Base-by-base conservation (phyloP, 139 green algal species). In the Picochlorum sp. region DNA sequence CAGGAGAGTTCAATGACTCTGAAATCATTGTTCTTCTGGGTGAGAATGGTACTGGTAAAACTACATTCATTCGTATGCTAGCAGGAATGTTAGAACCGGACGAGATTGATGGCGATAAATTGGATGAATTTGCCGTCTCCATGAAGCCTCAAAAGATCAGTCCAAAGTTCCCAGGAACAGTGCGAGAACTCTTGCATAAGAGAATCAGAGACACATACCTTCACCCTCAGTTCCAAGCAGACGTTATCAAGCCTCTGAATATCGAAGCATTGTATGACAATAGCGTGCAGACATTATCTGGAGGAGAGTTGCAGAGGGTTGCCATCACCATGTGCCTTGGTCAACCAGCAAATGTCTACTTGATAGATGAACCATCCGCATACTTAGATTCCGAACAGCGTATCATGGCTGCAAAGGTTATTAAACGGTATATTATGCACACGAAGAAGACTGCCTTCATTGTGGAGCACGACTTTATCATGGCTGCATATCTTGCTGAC, bases 391-490 rank as follows among this genome's bases (percentile, higher is more conserved):
- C 82, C 0, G 94, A 99, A 83, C 94, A 99, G 85, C 88, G 94
- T 67, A 97, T 99, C 65, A 80, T 97, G 34, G 87, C 90, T 6
- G 87, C 93, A 26, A 98, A 98, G 88, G 88, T 97, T 21, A 97
- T 98, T 87, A 98, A 98, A 85, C 83, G 88, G 59, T 98, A 96
- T 79, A 96, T 98, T 81, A 95, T 98, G 86, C 92, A 98, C 78
- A 66, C 67, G 66, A 97, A 98, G 86, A 98, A 99, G 87, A 97
- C 91, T 7, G 94, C 94, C 18, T 98, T 99, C 77, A 89, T 99
- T 9, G 94, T 99, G 71, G 94, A 99, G 88, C 94, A 99, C 79
- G 94, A 99, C 67, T 99, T 99, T 85, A 98, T 99, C 90, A 99
- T 99, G 94, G 90, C 94, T 26, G 94, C 93, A 9, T 98, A 98